Evolutionary conservation across 495 filamentous ascomycete genomes (phyloP).

Genomic region (Xylona heveae): DNA sequence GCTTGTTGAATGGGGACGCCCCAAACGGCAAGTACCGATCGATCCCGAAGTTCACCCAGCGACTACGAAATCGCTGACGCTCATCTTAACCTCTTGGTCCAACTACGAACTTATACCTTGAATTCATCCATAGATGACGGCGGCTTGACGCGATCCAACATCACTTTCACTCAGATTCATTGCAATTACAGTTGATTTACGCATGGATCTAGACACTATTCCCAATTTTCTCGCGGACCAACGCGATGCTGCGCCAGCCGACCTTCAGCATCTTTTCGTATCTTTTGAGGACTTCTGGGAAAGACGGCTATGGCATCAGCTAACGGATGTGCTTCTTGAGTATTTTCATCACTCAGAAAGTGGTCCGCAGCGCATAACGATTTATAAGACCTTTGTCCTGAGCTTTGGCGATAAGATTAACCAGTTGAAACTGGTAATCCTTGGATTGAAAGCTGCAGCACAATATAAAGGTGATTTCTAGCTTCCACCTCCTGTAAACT

Average conservation of each 20-base stretch:
- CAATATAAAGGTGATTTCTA: conserved; percentile 55
- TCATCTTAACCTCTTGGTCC: no score
- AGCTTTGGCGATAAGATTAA: conserved; percentile 98
- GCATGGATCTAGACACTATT: conserved; percentile 74
- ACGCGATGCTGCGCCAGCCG: conserved; percentile 62
- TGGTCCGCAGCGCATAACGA: conserved; percentile 58
- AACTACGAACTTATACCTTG: no score
- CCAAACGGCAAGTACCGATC: no score
- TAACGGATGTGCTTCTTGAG: conserved; percentile 70
- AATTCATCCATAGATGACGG: no score
- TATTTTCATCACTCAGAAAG: conserved; percentile 75
- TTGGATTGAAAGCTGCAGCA: conserved; percentile 68
- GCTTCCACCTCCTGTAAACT: background rate
- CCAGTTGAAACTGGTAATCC: conserved; percentile 82
- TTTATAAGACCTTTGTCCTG: conserved; percentile 88
- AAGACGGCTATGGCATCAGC: conserved; percentile 97
- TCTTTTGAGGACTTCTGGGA: conserved; percentile 96
- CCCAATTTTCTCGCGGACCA: conserved; percentile 79
- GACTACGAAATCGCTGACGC: no score
- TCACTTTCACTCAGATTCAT: no score
- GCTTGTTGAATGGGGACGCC: no score
- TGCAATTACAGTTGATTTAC: no score
- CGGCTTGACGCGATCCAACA: no score
- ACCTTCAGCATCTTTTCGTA: conserved; percentile 72
- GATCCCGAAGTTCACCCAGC: no score